Evolutionary conservation across 495 filamentous ascomycete species (phyloP), one percentile per base, ranked within the genome.

Genomic region (Neurospora sp.): DNA sequence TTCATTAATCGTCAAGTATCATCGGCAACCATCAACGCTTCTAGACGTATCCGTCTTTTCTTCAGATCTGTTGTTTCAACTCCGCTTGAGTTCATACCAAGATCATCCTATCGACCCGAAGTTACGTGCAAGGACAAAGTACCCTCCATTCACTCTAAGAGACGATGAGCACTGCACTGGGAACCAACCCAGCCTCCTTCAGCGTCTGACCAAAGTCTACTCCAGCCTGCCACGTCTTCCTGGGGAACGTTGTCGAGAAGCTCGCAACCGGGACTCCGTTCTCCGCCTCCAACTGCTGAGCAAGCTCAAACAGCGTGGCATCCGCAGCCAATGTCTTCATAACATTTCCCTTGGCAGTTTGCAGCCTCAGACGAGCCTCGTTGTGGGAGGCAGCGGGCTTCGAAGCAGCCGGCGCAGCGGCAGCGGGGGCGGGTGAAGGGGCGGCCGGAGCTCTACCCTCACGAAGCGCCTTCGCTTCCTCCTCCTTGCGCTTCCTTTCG

Each of bases 281-380:
- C 71, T 94, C 90, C 72, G 87, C 74, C 77, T 87, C 85, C 41
- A 98, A 78, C 73, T 89, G 85, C 70, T 91, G 88, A 9, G 91
- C 94, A 39, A 99, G 94, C 82, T 99, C 96, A 77, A 97, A 97
- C 18, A 99, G 85, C 0, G 96, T 99, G 9, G 92, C 96, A 22
- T 93, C 91, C 7, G 90, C 93, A 0, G 93, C 89, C 69, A 95
- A 89, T 3, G 89, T 92, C 85, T 97, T 97, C 82, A 91, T 88
- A 40, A 97, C 80, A 69, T 89, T 93, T 18, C 93, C 92, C 22
- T 81, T 81, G 0, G 89, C 80, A 1, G 90, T 92, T 79, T 97
- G 94, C 75, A 99, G 86, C 73, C 94, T 85, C 75, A 99, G 81
- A 48, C 95, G 88, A 53, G 94, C 88, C 79, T 97, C 93, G 18